These are phyloP conservation scores for Postia placenta DNA, from an alignment of 768 basidiomycete species.

Conservation along the genomic window DNA sequence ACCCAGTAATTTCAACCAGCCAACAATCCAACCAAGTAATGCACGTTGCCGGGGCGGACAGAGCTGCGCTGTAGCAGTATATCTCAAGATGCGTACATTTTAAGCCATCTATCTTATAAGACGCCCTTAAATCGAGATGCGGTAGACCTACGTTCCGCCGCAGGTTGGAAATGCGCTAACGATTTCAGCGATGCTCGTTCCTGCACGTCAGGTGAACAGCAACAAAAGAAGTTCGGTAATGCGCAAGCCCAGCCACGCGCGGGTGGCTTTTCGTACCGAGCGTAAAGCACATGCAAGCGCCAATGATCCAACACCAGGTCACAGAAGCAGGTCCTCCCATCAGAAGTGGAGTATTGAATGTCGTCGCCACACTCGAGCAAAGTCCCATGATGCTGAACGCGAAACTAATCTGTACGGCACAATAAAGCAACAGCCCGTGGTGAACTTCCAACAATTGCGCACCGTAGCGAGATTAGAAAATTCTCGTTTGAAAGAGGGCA, in stretches of 20 bases:
- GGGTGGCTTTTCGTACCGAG: conserved; percentile 32
- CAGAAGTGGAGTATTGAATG: conserved; percentile 68
- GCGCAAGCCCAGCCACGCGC: background rate
- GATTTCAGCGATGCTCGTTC: conserved; percentile 68
- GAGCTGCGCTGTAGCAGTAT: conserved; percentile 73
- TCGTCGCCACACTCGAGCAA: conserved; percentile 71
- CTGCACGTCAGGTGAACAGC: conserved; percentile 13
- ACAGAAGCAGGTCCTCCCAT: conserved; percentile 71
- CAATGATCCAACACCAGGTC: conserved; percentile 75
- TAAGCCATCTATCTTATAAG: too few relatives aligned
- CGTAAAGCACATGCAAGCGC: conserved; percentile 67
- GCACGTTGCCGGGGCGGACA: conserved; percentile 61
- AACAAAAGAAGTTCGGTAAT: background rate
- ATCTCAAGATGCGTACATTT: too few relatives aligned
- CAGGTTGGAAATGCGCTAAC: conserved; percentile 73
- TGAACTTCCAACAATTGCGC: conserved; percentile 15
- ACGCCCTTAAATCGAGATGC: too few relatives aligned
- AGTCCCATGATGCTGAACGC: conserved; percentile 80
- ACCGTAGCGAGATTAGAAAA: conserved; percentile 80
- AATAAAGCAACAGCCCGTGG: background rate
- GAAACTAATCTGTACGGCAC: conserved; percentile 51
- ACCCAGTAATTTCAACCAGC: conserved; percentile 82
- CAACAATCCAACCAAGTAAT: conserved; percentile 72
- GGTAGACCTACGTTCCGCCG: conserved; percentile 51
- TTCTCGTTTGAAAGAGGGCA: conserved; percentile 79